Evolutionary conservation across 2,329 filamentous ascomycete species (phyloP).

Genomic region (Cladosporium sp.): DNA sequence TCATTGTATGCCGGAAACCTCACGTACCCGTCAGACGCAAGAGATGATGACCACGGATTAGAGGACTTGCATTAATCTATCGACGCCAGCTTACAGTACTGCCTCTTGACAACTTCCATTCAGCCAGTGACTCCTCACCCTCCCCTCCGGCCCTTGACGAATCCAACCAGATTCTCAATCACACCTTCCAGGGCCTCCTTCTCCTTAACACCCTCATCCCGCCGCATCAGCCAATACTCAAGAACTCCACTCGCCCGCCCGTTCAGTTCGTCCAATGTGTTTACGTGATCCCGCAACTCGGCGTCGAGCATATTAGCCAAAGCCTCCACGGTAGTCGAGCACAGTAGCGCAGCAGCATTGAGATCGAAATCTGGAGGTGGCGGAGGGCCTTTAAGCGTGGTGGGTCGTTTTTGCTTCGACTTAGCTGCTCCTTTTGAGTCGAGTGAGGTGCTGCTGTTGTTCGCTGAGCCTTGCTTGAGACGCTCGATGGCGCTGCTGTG

Average conservation of each 20-base stretch:
- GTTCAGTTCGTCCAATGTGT: constrained; percentile 64
- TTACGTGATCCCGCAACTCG: constrained; percentile 70
- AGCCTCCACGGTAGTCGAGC: constrained; percentile 79
- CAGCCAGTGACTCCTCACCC: neutral
- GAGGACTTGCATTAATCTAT: too few species aligned
- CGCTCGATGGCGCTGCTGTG: constrained; percentile 32
- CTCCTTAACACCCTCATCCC: constrained; percentile 83
- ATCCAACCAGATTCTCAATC: constrained; percentile 82
- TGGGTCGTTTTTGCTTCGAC: constrained; percentile 11
- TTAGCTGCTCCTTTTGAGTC: constrained; percentile 27
- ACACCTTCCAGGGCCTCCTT: constrained; percentile 93
- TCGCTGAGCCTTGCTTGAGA: constrained; percentile 31
- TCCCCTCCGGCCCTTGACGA: constrained; percentile 63
- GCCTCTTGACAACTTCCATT: too few species aligned
- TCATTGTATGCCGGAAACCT: too few species aligned
- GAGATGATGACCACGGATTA: too few species aligned
- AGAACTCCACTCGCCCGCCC: constrained; percentile 70
- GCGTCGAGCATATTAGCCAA: constrained; percentile 71
- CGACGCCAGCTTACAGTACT: too few species aligned
- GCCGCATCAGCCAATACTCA: constrained; percentile 82
- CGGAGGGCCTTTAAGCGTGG: constrained; percentile 41
- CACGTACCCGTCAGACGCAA: too few species aligned
- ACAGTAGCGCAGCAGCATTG: constrained; percentile 71
- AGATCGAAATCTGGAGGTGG: constrained; percentile 74
- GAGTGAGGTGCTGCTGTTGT: constrained; percentile 29